These are phyloP conservation scores for Eragrostis curvula DNA, from an alignment of 176 grass and related monocot genomes.

Conservation along the genomic window DNA sequence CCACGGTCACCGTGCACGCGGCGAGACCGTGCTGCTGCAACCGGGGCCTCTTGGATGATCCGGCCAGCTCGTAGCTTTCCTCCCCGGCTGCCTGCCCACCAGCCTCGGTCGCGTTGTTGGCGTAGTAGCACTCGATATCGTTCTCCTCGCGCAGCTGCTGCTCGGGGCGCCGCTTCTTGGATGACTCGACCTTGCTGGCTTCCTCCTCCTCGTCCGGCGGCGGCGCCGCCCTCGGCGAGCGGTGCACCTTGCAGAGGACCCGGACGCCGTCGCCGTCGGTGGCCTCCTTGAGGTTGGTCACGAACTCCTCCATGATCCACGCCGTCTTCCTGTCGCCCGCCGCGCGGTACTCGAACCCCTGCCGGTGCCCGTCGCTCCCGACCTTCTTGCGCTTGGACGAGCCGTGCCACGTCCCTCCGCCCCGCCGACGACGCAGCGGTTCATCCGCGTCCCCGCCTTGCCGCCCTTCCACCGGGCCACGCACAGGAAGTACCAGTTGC, in stretches of 20 bases:
- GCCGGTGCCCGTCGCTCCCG: neutral
- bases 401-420: conserved; percentile 8
- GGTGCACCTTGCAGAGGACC: conserved; percentile 16
- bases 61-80: too few species aligned
- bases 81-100: too few species aligned
- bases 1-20: too few species aligned
- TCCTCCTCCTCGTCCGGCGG: neutral
- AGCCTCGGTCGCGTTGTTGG: too few species aligned
- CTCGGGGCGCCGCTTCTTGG: too few species aligned
- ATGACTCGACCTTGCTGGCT: neutral
- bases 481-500: conserved; percentile 15
- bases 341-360: conserved; percentile 16
- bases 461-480: neutral
- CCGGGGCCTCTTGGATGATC: too few species aligned
- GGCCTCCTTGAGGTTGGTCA: neutral
- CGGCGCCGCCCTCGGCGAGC: neutral
- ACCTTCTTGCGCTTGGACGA: neutral
- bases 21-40: too few species aligned
- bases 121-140: too few species aligned
- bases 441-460: neutral
- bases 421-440: neutral
- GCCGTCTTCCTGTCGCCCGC: neutral
- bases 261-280: neutral
- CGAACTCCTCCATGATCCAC: conserved; percentile 13
- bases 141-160: too few species aligned